These are phyloP conservation scores for Phyllostachys edulis DNA, from an alignment of 176 grass and related monocot genomes.

Conservation along the genomic window DNA sequence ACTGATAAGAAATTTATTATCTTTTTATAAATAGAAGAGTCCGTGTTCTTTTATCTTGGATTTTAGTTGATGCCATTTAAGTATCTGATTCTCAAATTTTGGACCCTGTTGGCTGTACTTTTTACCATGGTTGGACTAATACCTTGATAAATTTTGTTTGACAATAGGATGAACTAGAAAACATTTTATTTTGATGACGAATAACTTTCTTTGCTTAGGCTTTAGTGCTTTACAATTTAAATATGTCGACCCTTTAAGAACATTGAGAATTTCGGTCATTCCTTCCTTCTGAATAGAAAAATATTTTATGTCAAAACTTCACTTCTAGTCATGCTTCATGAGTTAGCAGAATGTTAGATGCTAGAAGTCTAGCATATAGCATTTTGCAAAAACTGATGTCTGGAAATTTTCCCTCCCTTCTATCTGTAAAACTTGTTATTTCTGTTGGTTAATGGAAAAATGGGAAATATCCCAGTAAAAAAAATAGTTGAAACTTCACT, in stretches of 20 bases:
- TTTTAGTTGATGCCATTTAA: conserved; percentile 1
- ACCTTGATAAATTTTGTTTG: background rate
- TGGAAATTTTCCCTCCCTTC: too few relatives aligned
- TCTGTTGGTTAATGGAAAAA: too few relatives aligned
- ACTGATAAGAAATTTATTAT: background rate
- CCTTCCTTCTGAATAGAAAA: background rate
- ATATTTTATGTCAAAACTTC: background rate
- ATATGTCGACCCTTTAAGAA: background rate
- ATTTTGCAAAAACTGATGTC: too few relatives aligned
- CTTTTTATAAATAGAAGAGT: background rate
- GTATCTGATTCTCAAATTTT: background rate
- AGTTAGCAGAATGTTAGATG: too few relatives aligned
- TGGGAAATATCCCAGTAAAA: too few relatives aligned
- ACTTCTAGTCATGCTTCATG: too few relatives aligned
- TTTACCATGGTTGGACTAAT: background rate
- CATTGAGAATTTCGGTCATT: background rate
- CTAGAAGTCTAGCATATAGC: too few relatives aligned
- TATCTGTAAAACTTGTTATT: too few relatives aligned
- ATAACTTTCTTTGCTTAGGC: background rate
- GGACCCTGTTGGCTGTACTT: background rate
- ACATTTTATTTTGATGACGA: background rate
- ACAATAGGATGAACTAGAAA: background rate
- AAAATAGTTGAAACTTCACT: background rate
- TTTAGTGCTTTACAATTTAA: background rate
- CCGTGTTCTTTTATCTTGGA: background rate